phyloP scores from a whole-genome alignment of 345 rosid species.

The Brassica nigra region DNA sequence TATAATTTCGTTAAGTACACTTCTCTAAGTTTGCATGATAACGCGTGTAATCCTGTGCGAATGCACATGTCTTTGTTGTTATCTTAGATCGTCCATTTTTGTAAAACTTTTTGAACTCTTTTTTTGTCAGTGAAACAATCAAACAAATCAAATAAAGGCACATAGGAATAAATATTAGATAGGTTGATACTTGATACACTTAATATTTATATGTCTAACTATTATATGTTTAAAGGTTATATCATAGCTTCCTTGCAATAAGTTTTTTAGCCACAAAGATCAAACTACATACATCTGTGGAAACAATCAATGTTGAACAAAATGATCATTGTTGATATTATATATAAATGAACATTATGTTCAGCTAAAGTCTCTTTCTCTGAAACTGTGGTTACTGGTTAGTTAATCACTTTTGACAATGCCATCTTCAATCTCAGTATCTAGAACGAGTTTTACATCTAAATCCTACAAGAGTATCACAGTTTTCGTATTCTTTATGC shows the following conservation, averaged over 20 bases:
- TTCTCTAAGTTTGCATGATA: neutral
- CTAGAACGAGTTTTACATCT: neutral
- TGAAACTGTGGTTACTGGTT: neutral
- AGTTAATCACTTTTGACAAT: neutral
- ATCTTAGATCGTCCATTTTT: neutral
- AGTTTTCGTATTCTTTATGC: neutral
- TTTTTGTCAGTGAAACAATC: no score
- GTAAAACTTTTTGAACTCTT: neutral
- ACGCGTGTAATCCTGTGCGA: neutral
- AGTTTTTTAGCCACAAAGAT: constrained; percentile 3
- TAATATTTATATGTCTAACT: neutral
- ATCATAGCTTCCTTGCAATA: neutral
- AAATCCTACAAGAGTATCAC: neutral
- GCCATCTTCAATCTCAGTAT: neutral
- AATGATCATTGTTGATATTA: neutral
- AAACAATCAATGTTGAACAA: neutral
- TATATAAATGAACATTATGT: constrained; percentile 1
- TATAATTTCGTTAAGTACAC: neutral
- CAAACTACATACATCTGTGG: neutral
- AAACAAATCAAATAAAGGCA: neutral
- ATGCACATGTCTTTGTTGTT: neutral
- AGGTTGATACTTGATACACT: neutral
- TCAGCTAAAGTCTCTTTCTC: neutral
- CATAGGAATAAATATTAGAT: neutral
- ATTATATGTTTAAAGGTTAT: neutral